These are phyloP conservation scores for Xylaria venustula DNA, from an alignment of 495 filamentous ascomycete species.

Conservation along the genomic window DNA sequence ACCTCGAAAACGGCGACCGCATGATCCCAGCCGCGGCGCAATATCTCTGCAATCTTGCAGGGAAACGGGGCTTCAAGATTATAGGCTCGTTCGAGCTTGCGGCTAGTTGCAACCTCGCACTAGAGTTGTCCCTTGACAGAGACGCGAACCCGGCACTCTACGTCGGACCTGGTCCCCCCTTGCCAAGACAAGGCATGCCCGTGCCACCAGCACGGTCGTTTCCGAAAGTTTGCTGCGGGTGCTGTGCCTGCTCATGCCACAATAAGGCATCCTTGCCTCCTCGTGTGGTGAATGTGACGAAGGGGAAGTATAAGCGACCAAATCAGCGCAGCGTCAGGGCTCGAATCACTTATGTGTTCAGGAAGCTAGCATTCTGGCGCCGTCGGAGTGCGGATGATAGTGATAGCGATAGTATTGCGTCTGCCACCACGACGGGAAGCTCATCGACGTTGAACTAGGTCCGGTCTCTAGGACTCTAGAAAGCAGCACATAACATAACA, in stretches of 20 bases:
- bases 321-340: not conserved
- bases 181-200: not conserved
- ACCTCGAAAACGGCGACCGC: constrained; percentile 11
- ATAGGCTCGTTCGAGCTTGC: constrained; percentile 12
- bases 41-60: constrained; percentile 21
- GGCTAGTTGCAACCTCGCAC: constrained; percentile 12
- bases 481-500: too few species aligned
- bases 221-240: not conserved
- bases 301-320: not conserved
- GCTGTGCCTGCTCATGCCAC: constrained; percentile 6
- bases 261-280: not conserved
- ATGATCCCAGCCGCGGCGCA: constrained; percentile 13
- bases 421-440: not conserved
- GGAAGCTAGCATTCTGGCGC: constrained; percentile 25
- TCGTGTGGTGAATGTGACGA: not conserved
- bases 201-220: not conserved
- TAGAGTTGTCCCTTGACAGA: constrained; percentile 21
- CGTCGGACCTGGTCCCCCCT: not conserved
- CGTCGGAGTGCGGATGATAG: not conserved
- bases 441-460: not conserved
- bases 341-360: constrained; percentile 7
- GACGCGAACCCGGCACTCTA: not conserved
- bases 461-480: too few species aligned
- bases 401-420: constrained; percentile 12
- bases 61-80: constrained; percentile 12